Evolutionary conservation across 176 grass and related monocot species (phyloP).

Genomic region (Juncus inflexus): DNA sequence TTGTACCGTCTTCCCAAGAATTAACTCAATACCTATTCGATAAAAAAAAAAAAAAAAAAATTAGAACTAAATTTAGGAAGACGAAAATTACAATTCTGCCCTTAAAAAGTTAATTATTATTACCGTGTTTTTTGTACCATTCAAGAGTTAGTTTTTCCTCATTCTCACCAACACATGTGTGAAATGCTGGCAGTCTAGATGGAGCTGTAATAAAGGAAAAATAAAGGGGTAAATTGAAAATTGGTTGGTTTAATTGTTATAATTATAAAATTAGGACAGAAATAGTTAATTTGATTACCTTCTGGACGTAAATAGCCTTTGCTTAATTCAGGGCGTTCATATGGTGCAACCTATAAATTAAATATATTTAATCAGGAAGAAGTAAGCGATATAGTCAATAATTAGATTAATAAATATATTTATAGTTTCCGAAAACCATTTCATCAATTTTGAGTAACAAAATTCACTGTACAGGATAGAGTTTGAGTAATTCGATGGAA

Average conservation of each 20-base stretch:
- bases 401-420: too few relatives aligned
- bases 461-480: too few relatives aligned
- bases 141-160: conserved; percentile 68
- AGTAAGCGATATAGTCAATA: neutral
- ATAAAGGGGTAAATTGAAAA: conserved; percentile 3
- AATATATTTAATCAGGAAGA: conserved; percentile 5
- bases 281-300: conserved; percentile 28
- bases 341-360: conserved; percentile 39
- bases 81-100: neutral
- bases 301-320: conserved; percentile 47
- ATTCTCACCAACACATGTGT: conserved; percentile 84
- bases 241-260: conserved; percentile 2
- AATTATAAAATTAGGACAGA: neutral
- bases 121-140: conserved; percentile 95
- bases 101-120: conserved; percentile 19
- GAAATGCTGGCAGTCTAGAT: conserved; percentile 78
- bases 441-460: too few relatives aligned
- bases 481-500: too few relatives aligned
- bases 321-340: conserved; percentile 52
- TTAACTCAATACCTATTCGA: conserved; percentile 80
- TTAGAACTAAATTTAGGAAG: conserved; percentile 14
- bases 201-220: conserved; percentile 37
- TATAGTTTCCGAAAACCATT: too few relatives aligned
- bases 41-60: conserved; percentile 9
- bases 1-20: conserved; percentile 81